Evolutionary conservation across 148 eudicot genomes (phyloP).

Genomic region (Agrostemma githago): DNA sequence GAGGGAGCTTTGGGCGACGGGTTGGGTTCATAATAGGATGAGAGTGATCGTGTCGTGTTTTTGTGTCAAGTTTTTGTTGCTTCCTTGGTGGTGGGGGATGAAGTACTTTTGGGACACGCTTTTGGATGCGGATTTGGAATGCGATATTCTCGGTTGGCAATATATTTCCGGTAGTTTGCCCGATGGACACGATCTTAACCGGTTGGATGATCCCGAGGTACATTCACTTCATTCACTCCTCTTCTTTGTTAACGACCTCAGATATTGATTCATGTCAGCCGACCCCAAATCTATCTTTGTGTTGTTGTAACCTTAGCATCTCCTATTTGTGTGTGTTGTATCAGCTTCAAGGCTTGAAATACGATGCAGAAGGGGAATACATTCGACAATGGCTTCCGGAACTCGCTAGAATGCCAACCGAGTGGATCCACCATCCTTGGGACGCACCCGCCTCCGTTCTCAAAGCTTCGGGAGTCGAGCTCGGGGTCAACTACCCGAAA

Average conservation of each 20-base stretch:
- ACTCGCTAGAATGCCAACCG: conserved; percentile 87
- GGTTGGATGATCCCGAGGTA: conserved; percentile 92
- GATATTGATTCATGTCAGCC: too few species aligned
- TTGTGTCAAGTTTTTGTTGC: conserved; percentile 71
- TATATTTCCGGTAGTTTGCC: conserved; percentile 96
- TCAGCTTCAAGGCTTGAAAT: conserved; percentile 89
- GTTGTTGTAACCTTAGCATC: background rate
- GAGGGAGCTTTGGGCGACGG: conserved; percentile 99
- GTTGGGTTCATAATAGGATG: conserved; percentile 87
- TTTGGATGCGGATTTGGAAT: conserved; percentile 90
- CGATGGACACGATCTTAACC: conserved; percentile 87
- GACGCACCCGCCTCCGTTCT: conserved; percentile 71
- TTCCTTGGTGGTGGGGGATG: conserved; percentile 99
- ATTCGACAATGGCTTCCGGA: conserved; percentile 89
- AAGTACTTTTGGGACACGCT: conserved; percentile 98
- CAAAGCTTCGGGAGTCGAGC: conserved; percentile 77
- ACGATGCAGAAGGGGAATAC: conserved; percentile 86
- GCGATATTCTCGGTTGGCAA: conserved; percentile 98
- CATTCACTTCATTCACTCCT: background rate
- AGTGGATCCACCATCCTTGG: conserved; percentile 99
- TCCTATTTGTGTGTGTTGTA: background rate
- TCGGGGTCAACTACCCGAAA: conserved; percentile 79
- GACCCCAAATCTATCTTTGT: too few species aligned
- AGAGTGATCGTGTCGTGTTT: conserved; percentile 89
- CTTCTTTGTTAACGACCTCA: too few species aligned